Evolutionary conservation across 2,329 filamentous ascomycete genomes (phyloP), one percentile per base, ranked within the genome.

Genomic region (Rhinocladiella mackenziei): DNA sequence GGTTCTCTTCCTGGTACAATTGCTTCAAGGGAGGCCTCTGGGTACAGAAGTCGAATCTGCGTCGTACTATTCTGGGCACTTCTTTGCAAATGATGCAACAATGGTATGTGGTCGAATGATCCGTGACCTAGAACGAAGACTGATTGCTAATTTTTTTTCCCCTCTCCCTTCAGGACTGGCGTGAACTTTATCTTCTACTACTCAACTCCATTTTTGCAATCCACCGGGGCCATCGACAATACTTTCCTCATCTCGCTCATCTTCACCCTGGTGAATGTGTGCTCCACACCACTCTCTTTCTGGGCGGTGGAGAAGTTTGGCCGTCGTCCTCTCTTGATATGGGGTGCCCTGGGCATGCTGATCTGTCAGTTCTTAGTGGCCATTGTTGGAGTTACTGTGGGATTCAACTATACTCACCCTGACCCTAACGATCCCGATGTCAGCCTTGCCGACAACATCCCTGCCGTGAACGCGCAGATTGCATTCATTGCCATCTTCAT

Each of bases 171-270:
- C 29, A 31, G 29, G 78, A 89, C 86, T 18, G 86, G 88, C 72
- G 84, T 94, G 70, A 94, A 94, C 77, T 94, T 91, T 70, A 86
- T 92, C 74, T 92, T 89, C 74, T 86, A 87, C 72, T 87, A 19
- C 89, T 85, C 17, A 80, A 86, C 83, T 7, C 78, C 81, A 46
- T 89, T 94, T 80, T 85, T 94, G 70, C 68, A 84, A 68, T 80
- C 81, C 19, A 81, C 84, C 18, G 83, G 84, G 56, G 83, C 84
- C 57, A 87, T 94, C 59, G 56, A 63, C 50, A 83, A 94, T 73
- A 74, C 78, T 28, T 94, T 94, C 77, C 65, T 92, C 57, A 89
- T 92, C 62, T 84, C 81, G 45, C 75, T 94, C 61, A 77, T 94
- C 70, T 91, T 87, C 65, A 92, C 85, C 52, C 77, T 92, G 41